Conservation (phyloP, 495 filamentous ascomycete genomes). For the Articulospora tetracladia region DNA sequence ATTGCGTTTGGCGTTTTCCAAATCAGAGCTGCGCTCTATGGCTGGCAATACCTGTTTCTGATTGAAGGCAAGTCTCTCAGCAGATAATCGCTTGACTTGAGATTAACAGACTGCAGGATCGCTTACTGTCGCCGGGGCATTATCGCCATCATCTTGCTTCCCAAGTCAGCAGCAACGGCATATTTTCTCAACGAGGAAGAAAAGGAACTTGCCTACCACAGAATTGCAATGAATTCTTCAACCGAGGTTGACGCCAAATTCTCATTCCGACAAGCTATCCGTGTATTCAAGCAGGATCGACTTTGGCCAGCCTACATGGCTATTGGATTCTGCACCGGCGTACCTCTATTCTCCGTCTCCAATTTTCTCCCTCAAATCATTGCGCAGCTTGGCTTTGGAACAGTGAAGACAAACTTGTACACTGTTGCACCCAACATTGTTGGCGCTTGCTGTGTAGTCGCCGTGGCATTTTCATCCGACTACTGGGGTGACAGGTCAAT, state of each 20-base stretch:
- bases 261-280: slow-evolving; percentile 10
- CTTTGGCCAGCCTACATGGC: slow-evolving; percentile 41
- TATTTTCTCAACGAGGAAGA: slow-evolving; percentile 61
- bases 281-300: slow-evolving; percentile 9
- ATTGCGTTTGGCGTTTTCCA: slow-evolving; percentile 76
- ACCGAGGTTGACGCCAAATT: slow-evolving; percentile 8
- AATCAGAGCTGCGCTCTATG: slow-evolving; percentile 43
- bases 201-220: slow-evolving; percentile 64
- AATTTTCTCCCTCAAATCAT: slow-evolving; percentile 76
- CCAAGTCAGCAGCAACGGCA: slow-evolving; percentile 56
- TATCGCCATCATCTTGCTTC: slow-evolving; percentile 67
- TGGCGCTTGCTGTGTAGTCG: slow-evolving; percentile 45
- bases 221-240: slow-evolving; percentile 40
- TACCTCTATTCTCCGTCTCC: slow-evolving; percentile 64
- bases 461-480: slow-evolving; percentile 9
- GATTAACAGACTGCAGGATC: slow-evolving; percentile 33
- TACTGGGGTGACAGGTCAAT: background rate
- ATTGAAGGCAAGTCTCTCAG: slow-evolving; percentile 45
- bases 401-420: slow-evolving; percentile 71
- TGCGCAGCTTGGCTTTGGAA: slow-evolving; percentile 52
- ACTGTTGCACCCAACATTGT: slow-evolving; percentile 70
- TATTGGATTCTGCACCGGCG: slow-evolving; percentile 66
- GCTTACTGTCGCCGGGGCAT: slow-evolving; percentile 58
- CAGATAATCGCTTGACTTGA: background rate
- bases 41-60: slow-evolving; percentile 75